phyloP scores from a whole-genome alignment of 2,329 filamentous ascomycete genomes.

The Penicillium expansum region DNA sequence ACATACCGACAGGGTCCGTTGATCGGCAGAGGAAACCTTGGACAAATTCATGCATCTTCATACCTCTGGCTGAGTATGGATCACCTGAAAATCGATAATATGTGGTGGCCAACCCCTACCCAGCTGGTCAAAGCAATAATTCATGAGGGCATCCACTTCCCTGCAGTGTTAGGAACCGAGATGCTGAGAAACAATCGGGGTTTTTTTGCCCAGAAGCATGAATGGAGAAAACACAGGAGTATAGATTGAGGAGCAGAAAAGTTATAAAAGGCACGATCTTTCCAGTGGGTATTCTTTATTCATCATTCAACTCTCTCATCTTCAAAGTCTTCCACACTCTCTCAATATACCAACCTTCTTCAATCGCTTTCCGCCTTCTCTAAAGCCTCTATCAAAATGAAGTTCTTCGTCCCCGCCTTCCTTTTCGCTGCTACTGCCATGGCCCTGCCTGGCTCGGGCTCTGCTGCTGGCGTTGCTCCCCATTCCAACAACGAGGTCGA shows the following conservation, averaged over 20 bases:
- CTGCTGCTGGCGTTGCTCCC: conserved; percentile 3
- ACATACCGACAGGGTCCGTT: neutral
- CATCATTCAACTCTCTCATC: conserved; percentile 11
- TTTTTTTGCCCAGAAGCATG: neutral
- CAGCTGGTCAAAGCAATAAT: conserved; percentile 1
- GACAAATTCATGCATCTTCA: neutral
- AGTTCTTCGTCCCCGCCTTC: conserved; percentile 27
- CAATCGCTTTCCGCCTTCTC: neutral
- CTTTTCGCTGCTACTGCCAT: conserved; percentile 25
- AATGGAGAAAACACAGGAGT: neutral
- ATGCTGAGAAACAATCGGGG: neutral
- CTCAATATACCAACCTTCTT: neutral
- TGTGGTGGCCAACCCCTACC: neutral
- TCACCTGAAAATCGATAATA: neutral
- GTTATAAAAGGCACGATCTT: conserved; percentile 23
- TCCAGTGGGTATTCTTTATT: neutral
- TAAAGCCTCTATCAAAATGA: conserved; percentile 22
- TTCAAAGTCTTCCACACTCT: neutral
- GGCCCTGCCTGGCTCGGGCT: conserved; percentile 16
- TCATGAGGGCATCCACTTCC: conserved; percentile 6
- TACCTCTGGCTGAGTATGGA: neutral
- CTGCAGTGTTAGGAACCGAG: neutral
- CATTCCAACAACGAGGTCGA: conserved; percentile 9
- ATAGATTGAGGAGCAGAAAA: neutral
- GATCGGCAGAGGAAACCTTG: neutral